A percentile compares a stretch with the other conserved stretches of the same genome.
These are phyloP conservation scores for Boechera stricta DNA, from an alignment of 345 rosid genomes.

Conservation along the genomic window DNA sequence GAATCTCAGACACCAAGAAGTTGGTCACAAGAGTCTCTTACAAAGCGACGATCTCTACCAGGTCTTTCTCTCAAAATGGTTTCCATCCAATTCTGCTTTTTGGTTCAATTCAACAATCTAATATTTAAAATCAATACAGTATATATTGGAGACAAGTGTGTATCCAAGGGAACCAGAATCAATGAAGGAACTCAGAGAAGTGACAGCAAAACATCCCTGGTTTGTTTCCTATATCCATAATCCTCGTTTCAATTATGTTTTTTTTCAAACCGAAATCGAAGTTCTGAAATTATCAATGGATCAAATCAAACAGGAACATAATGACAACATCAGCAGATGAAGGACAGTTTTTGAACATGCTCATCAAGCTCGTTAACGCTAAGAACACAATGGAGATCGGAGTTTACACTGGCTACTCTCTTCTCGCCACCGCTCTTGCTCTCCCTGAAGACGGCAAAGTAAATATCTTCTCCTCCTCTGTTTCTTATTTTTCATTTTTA, in stretches of 20 bases:
- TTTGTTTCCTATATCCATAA: slow-evolving; percentile 31
- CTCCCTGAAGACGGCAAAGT: slow-evolving; percentile 95
- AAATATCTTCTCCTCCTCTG: slow-evolving; percentile 3
- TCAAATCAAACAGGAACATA: slow-evolving; percentile 66
- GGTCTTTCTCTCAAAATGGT: slow-evolving; percentile 47
- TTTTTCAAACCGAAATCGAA: neutral
- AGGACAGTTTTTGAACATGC: slow-evolving; percentile 94
- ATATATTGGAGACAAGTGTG: slow-evolving; percentile 96
- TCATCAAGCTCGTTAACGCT: slow-evolving; percentile 92
- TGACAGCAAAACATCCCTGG: slow-evolving; percentile 98
- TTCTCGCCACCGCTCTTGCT: slow-evolving; percentile 96
- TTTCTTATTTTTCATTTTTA: neutral
- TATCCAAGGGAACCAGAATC: slow-evolving; percentile 94
- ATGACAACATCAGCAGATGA: slow-evolving; percentile 99
- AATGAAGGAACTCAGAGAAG: slow-evolving; percentile 94
- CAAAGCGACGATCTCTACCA: slow-evolving; percentile 96
- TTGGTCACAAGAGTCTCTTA: slow-evolving; percentile 94
- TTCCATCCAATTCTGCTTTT: neutral
- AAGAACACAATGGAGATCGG: slow-evolving; percentile 99
- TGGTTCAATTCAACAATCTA: neutral
- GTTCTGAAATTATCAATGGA: neutral
- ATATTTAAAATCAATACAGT: slow-evolving; percentile 48
- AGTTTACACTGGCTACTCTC: slow-evolving; percentile 98
- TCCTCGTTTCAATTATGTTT: neutral
- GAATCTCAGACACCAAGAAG: slow-evolving; percentile 78